Evolutionary conservation across 495 filamentous ascomycete species (phyloP).

Genomic region (Aspergillus taichungensis): DNA sequence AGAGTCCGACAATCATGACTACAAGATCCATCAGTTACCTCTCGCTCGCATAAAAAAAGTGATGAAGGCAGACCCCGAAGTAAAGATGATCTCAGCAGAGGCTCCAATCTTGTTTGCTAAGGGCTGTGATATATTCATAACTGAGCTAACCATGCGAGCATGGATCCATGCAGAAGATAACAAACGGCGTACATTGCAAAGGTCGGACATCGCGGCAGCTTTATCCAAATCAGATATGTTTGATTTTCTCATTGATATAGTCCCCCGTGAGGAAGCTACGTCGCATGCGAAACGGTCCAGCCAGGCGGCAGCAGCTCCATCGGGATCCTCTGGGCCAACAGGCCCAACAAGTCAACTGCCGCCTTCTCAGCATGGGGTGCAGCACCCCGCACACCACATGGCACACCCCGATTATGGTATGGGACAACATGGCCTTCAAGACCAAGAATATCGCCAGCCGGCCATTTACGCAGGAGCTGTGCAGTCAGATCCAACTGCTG

Average conservation of each 20-base stretch:
- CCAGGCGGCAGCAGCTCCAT: constrained; percentile 46
- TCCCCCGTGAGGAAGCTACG: constrained; percentile 86
- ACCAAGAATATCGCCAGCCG: constrained; percentile 72
- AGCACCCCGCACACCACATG: constrained; percentile 56
- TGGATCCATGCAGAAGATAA: constrained; percentile 99
- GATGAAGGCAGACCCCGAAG: constrained; percentile 98
- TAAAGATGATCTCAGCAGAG: constrained; percentile 99
- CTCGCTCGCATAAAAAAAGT: constrained; percentile 98
- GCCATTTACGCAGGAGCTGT: constrained; percentile 73
- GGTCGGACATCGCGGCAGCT: constrained; percentile 91
- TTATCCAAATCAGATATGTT: constrained; percentile 99
- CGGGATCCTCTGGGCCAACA: constrained; percentile 33
- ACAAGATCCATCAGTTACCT: constrained; percentile 93
- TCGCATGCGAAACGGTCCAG: constrained; percentile 70
- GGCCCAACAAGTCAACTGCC: constrained; percentile 45
- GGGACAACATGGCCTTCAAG: constrained; percentile 54
- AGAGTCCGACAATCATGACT: constrained; percentile 91
- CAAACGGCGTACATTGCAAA: constrained; percentile 89
- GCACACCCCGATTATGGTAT: constrained; percentile 58
- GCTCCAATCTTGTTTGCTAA: constrained; percentile 97
- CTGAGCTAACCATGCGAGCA: constrained; percentile 97
- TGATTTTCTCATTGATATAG: constrained; percentile 98
- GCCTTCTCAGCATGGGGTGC: constrained; percentile 50
- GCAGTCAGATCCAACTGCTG: constrained; percentile 56
- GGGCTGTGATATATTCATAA: constrained; percentile 99